phyloP scores from a whole-genome alignment of 2,329 filamentous ascomycete genomes.

The Graphiopsis chlorocephala region DNA sequence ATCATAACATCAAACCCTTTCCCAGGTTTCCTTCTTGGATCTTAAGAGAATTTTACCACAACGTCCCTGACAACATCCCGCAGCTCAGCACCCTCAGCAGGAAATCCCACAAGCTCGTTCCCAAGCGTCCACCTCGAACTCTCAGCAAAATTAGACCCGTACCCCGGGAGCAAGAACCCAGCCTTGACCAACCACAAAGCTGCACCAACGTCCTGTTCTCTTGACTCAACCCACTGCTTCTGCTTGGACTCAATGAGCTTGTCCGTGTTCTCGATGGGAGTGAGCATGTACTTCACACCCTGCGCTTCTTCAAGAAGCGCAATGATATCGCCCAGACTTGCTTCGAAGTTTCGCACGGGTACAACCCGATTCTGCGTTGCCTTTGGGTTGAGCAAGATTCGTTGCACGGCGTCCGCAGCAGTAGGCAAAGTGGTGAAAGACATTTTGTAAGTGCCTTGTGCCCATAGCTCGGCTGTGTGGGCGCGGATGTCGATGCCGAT shows the following conservation, averaged over 20 bases:
- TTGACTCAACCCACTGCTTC: slow-evolving; percentile 12
- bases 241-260: slow-evolving; percentile 16
- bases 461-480: slow-evolving; percentile 25
- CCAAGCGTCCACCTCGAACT: not conserved
- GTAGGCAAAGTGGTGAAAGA: slow-evolving; percentile 30
- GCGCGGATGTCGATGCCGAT: slow-evolving; percentile 17
- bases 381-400: slow-evolving; percentile 28
- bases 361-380: slow-evolving; percentile 34
- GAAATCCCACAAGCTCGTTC: not conserved
- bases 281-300: slow-evolving; percentile 53
- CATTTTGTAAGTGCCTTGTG: slow-evolving; percentile 33
- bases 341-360: slow-evolving; percentile 67
- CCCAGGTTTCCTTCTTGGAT: not conserved
- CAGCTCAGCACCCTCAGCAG: not conserved
- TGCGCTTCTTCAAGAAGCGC: slow-evolving; percentile 65
- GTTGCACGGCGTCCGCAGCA: slow-evolving; percentile 30
- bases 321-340: slow-evolving; percentile 59
- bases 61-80: not conserved
- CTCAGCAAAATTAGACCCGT: slow-evolving; percentile 16
- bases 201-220: slow-evolving; percentile 14
- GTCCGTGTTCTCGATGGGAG: slow-evolving; percentile 18
- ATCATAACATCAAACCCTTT: not conserved
- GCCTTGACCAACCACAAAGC: slow-evolving; percentile 16
- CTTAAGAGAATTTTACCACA: not conserved
- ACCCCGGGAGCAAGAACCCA: slow-evolving; percentile 19